phyloP scores from a whole-genome alignment of 768 basidiomycete species.

The Rhodotorula sphaerocarpa region DNA sequence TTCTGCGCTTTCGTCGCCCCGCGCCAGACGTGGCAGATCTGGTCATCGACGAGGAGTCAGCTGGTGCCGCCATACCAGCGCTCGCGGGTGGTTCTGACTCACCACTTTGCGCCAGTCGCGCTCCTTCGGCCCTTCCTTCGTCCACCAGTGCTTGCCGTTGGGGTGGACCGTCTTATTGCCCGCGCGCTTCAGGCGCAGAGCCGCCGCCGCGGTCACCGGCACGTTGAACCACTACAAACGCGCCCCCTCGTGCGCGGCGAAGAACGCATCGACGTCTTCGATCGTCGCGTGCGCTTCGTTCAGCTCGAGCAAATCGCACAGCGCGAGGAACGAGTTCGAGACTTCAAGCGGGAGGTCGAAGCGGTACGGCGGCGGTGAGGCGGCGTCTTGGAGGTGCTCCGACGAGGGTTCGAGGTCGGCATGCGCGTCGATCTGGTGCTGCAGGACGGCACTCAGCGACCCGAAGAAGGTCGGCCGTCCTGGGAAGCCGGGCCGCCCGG shows the following conservation, averaged over 20 bases:
- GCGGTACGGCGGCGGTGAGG: not conserved
- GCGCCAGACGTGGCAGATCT: slow-evolving; percentile 12
- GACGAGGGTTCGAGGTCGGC: not conserved
- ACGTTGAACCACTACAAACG: not conserved
- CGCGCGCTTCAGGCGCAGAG: no score
- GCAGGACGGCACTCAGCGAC: slow-evolving; percentile 1
- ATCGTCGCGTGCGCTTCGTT: not conserved
- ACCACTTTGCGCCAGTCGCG: not conserved
- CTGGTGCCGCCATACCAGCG: not conserved
- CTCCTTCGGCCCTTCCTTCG: not conserved
- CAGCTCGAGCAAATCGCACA: not conserved
- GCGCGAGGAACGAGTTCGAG: not conserved
- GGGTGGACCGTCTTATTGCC: no score
- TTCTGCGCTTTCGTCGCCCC: not conserved
- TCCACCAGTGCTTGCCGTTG: not conserved
- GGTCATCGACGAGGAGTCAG: not conserved
- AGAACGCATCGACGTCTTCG: not conserved
- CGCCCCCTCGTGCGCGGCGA: not conserved
- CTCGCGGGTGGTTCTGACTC: not conserved
- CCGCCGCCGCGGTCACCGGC: not conserved
- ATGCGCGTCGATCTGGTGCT: slow-evolving; percentile 14
- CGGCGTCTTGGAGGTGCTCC: not conserved
- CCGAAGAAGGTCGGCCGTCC: slow-evolving; percentile 13
- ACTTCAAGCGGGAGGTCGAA: slow-evolving; percentile 16
- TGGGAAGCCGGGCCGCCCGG: not conserved